phyloP scores from a whole-genome alignment of 2,329 filamentous ascomycete species.

The Botrytis galanthina region DNA sequence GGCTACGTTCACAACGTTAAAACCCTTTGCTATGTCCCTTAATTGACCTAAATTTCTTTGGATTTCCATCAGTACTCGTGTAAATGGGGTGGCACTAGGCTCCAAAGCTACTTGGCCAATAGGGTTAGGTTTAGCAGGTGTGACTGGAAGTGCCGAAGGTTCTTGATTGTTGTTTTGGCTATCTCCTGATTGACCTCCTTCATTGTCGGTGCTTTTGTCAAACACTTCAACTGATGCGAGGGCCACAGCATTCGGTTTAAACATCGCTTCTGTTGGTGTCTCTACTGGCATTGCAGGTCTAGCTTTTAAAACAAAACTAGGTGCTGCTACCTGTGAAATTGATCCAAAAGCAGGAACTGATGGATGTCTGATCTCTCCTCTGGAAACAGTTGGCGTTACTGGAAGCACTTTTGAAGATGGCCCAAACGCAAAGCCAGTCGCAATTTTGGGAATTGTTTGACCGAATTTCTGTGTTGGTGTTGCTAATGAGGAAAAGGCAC shows the following conservation, averaged over 20 bases:
- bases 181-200: neutral
- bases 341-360: neutral
- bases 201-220: neutral
- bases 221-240: neutral
- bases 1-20: neutral
- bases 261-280: neutral
- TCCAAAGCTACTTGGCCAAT: neutral
- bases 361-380: neutral
- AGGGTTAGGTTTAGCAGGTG: neutral
- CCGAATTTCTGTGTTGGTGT: neutral
- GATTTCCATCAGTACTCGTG: neutral
- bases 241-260: neutral
- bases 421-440: neutral
- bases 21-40: constrained; percentile 12
- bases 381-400: neutral
- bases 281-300: neutral
- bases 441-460: neutral
- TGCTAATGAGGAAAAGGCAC: neutral
- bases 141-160: neutral
- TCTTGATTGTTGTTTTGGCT: neutral
- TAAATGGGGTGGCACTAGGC: neutral
- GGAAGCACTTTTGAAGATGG: neutral
- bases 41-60: neutral
- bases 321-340: neutral
- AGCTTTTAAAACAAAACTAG: neutral